Evolutionary conservation across 768 basidiomycete species (phyloP).

Genomic region (Lepiota brunneoincarnata): DNA sequence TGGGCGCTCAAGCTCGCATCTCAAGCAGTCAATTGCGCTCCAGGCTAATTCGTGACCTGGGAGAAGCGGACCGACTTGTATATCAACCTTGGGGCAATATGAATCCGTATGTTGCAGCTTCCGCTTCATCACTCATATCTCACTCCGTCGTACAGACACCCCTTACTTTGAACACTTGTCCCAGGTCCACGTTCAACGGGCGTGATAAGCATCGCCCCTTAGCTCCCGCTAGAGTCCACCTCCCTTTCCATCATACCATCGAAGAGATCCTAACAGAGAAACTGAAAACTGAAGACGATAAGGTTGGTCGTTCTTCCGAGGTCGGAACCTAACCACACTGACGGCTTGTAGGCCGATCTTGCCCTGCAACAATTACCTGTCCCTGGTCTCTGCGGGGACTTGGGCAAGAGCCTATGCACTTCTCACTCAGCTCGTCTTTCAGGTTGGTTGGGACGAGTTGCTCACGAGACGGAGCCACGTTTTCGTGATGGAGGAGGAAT

Average conservation of each 20-base stretch:
- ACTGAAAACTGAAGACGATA: conserved; percentile 79
- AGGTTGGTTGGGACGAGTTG: conserved; percentile 98
- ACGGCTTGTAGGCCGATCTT: conserved; percentile 71
- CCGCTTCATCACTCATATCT: background rate
- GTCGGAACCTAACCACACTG: background rate
- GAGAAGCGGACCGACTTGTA: conserved; percentile 95
- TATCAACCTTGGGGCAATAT: conserved; percentile 83
- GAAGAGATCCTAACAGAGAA: conserved; percentile 88
- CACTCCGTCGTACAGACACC: conserved; percentile 48
- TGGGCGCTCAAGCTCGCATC: conserved; percentile 92
- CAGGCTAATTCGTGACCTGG: conserved; percentile 99
- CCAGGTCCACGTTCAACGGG: conserved; percentile 99
- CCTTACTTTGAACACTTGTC: conserved; percentile 96
- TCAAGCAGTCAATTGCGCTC: conserved; percentile 97
- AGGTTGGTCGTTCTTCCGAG: conserved; percentile 39
- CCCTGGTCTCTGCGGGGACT: conserved; percentile 89
- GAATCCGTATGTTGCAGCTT: conserved; percentile 52
- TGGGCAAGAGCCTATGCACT: conserved; percentile 94
- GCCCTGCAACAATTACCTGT: conserved; percentile 93
- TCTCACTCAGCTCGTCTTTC: conserved; percentile 84
- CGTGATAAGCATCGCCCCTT: conserved; percentile 89
- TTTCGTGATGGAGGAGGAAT: conserved; percentile 99
- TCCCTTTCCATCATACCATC: conserved; percentile 84
- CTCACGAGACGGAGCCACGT: conserved; percentile 91
- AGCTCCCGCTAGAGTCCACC: conserved; percentile 73